A percentile compares a stretch with the other conserved stretches of the same genome.
Conservation (phyloP, 352 stramenopile species). For the Pythium aristosporum region DNA sequence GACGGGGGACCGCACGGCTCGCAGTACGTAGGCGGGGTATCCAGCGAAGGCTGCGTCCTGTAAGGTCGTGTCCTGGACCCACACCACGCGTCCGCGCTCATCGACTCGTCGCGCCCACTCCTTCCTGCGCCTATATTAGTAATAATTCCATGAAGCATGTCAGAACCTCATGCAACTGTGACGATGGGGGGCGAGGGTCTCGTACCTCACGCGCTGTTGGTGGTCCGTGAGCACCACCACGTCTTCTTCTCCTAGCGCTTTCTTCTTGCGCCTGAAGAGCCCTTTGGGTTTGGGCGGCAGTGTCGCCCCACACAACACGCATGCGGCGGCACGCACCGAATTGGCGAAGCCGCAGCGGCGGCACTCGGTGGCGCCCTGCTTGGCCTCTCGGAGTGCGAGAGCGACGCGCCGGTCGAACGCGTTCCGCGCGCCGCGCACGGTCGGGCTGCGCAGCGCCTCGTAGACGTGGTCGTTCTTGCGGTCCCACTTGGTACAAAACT, state of each 20-base stretch:
- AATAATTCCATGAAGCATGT: not conserved
- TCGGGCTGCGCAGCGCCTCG: constrained; percentile 23
- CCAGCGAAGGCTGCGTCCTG: not conserved
- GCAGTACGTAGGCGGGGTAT: constrained; percentile 16
- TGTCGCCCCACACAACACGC: constrained; percentile 18
- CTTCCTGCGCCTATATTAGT: constrained; percentile 8
- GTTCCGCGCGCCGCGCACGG: constrained; percentile 18
- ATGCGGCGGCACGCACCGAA: constrained; percentile 5
- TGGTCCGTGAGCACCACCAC: not conserved
- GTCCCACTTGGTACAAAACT: constrained; percentile 19
- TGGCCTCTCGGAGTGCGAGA: constrained; percentile 21
- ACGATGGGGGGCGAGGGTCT: too few species aligned
- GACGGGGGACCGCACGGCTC: not conserved
- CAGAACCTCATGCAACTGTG: too few species aligned
- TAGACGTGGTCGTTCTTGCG: constrained; percentile 26
- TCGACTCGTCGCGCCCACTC: constrained; percentile 19
- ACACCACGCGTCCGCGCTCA: constrained; percentile 4
- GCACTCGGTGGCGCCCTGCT: constrained; percentile 13
- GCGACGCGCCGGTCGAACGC: constrained; percentile 24
- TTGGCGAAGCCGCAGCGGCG: constrained; percentile 21
- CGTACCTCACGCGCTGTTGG: constrained; percentile 15
- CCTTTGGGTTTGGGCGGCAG: not conserved
- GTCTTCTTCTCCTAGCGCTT: not conserved
- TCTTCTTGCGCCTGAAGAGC: constrained; percentile 1
- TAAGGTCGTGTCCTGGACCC: constrained; percentile 7